A percentile compares a stretch with the other conserved stretches of the same genome.
Evolutionary conservation across 2,329 filamentous ascomycete genomes (phyloP).

Genomic region (Fusarium humuli): DNA sequence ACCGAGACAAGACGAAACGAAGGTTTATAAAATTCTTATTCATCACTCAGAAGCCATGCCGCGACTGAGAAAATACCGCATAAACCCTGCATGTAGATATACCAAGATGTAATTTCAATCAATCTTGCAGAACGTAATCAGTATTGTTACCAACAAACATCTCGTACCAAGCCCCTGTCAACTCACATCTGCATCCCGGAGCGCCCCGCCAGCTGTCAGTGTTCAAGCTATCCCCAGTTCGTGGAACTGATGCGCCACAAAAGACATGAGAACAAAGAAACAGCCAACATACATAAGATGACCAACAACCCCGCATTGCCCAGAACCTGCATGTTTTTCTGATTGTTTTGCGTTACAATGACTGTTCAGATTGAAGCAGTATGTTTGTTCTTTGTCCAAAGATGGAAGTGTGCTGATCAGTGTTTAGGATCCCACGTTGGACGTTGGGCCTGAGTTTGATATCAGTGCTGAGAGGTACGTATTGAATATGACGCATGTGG

Average conservation of each 20-base stretch:
- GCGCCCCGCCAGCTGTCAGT: slow-evolving; percentile 3
- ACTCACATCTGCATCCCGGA: background rate
- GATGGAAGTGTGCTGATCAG: background rate
- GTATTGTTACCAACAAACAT: background rate
- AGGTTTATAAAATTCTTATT: rapidly evolving
- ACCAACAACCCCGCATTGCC: slow-evolving; percentile 1
- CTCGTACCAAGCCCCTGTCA: background rate
- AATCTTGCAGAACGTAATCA: background rate
- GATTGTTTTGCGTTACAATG: slow-evolving; percentile 1
- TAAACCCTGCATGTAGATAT: background rate
- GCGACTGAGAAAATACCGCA: background rate
- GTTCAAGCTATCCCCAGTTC: background rate
- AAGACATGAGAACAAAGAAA: background rate
- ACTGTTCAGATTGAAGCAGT: slow-evolving; percentile 25
- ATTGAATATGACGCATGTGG: no score
- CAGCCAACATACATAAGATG: slow-evolving; percentile 1
- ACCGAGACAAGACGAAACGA: background rate
- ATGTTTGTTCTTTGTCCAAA: background rate
- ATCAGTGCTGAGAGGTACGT: slow-evolving; percentile 21
- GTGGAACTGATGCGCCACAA: background rate
- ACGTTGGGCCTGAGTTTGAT: slow-evolving; percentile 15
- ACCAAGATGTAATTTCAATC: background rate
- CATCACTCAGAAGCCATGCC: rapidly evolving
- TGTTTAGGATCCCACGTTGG: slow-evolving; percentile 26
- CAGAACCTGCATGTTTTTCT: background rate